Evolutionary conservation across 345 rosid genomes (phyloP), one percentile per base, ranked within the genome.

Genomic region (Melaleuca quinquenervia): DNA sequence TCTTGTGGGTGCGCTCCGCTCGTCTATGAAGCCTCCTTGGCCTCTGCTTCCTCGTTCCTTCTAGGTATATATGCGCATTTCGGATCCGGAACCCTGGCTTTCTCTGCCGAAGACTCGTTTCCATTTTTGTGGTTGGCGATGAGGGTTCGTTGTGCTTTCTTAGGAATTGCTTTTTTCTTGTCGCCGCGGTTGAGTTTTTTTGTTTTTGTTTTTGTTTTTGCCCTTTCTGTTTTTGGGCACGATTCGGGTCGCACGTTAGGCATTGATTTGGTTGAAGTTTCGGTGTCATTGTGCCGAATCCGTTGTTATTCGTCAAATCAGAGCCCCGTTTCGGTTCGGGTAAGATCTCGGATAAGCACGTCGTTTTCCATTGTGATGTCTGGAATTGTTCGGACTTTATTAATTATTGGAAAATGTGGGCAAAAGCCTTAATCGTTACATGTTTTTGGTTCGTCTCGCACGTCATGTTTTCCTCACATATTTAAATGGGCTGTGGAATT

Each of bases 21-120:
- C 86, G 90, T 88, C 86, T 90, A 91, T 91, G 96, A 91, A 91
- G 93, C 92, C 95, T 84, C 98, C 94, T 51, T 91, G 94, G 93
- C 86, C 86, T 15, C 55, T 80, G 78, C 85, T 84, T 88, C 88
- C 50, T 86, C 85, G 48, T 21, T 9, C 36, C 78, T 18, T 84
- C 87, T 76, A 89, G 89, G 94, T 96, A 91, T 86, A 53, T 85
- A 27, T 12, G 78, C 78, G 78, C 78, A 70, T 70, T 87, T 78
- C 49, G 50, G 36, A 55, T 85, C 83, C 49, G 83, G 83, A 88
- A 87, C 75, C 87, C 87, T 22, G 82, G 60, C 85, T 87, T 86
- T 27, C 83, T 70, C 60, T 21, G 15, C 52, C 41, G 27, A 8
- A 50, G 56, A 51, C 82, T 60, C 29, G 51, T 50, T 62, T n/a